Evolutionary conservation across 2,329 filamentous ascomycete species (phyloP).

Genomic region (Aspergillus novofumigatus): DNA sequence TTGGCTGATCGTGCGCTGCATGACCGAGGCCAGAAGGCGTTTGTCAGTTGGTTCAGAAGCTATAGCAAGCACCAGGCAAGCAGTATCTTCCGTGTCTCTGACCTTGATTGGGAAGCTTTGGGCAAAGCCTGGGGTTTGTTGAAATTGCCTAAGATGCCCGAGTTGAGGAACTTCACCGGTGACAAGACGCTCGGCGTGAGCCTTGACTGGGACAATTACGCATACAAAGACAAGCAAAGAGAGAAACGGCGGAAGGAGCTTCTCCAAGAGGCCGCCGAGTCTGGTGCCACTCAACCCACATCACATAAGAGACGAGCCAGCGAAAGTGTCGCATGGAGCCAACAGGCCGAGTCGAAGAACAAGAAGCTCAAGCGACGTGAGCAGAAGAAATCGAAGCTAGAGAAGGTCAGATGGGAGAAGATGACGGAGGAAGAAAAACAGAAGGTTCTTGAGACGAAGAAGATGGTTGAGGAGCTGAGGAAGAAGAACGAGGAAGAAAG

Average conservation of each 20-base stretch:
- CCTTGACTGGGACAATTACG: conserved; percentile 61
- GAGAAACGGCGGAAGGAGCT: conserved; percentile 62
- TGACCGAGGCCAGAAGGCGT: conserved; percentile 85
- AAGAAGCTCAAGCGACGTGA: conserved; percentile 59
- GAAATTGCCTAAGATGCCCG: conserved; percentile 88
- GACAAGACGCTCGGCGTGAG: conserved; percentile 58
- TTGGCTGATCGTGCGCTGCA: conserved; percentile 63
- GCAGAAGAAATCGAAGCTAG: conserved; percentile 60
- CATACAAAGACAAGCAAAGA: conserved; percentile 67
- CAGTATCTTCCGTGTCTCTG: conserved; percentile 79
- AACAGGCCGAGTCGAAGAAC: conserved; percentile 63
- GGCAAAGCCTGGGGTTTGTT: conserved; percentile 82
- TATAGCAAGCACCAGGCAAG: conserved; percentile 88
- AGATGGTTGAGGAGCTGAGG: conserved; percentile 62
- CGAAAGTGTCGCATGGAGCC: conserved; percentile 68
- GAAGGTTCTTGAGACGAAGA: conserved; percentile 59
- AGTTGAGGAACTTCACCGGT: conserved; percentile 69
- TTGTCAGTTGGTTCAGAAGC: conserved; percentile 88
- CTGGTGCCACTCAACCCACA: conserved; percentile 32
- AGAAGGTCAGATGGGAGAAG: conserved; percentile 58
- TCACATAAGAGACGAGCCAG: conserved; percentile 52
- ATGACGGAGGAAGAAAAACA: conserved; percentile 69
- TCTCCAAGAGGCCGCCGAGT: conserved; percentile 46
- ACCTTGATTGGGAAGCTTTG: conserved; percentile 80
- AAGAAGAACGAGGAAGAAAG: conserved; percentile 46